A percentile compares a stretch with the other conserved stretches of the same genome.
phyloP scores from a whole-genome alignment of 2,329 filamentous ascomycete genomes.

The Penicillium sp. region DNA sequence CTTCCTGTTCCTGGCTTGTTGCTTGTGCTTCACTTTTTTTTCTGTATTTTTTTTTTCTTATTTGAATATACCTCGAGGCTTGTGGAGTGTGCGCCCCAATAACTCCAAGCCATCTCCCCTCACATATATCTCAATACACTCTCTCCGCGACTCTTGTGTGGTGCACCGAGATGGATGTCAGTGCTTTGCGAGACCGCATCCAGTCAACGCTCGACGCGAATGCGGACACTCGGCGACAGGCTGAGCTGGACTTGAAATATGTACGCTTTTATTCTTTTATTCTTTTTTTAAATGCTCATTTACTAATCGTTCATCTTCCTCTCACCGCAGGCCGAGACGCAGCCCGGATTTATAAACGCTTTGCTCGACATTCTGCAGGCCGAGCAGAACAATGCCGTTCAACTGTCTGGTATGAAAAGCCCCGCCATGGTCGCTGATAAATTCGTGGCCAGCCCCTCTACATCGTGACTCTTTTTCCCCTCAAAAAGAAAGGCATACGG shows the following conservation, averaged over 20 bases:
- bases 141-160: constrained; percentile 14
- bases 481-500: too few relatives aligned
- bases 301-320: constrained; percentile 13
- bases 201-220: constrained; percentile 61
- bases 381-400: constrained; percentile 79
- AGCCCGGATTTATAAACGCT: constrained; percentile 84
- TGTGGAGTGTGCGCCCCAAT: background rate
- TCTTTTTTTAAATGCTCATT: constrained; percentile 18
- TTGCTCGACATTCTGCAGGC: constrained; percentile 85
- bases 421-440: constrained; percentile 18
- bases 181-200: constrained; percentile 60
- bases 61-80: background rate
- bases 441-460: background rate
- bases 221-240: constrained; percentile 58
- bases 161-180: constrained; percentile 54
- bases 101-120: background rate
- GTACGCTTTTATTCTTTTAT: constrained; percentile 39
- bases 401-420: constrained; percentile 72
- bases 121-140: background rate
- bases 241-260: constrained; percentile 62
- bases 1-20: background rate
- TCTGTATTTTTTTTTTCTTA: background rate
- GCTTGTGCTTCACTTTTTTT: background rate
- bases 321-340: constrained; percentile 79
- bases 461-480: background rate